Base-by-base conservation (phyloP, 352 stramenopile genomes). In the Pythium graminicola region DNA sequence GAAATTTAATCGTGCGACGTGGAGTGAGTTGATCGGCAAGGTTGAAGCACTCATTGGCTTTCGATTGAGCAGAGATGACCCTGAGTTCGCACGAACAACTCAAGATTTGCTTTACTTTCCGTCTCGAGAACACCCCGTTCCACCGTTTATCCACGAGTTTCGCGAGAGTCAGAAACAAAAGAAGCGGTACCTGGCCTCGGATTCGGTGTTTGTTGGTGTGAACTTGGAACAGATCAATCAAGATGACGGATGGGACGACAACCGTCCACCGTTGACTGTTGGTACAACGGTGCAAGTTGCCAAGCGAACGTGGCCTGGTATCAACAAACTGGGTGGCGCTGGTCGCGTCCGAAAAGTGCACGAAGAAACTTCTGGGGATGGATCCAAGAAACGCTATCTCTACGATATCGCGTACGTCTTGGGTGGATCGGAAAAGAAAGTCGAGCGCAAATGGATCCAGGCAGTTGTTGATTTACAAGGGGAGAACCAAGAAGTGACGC, bases 301-400 rank as follows among this genome's bases (percentile, higher is more conserved):
- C 0, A 89, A 87, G 55, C 78, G 82, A 9, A 93, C 80, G 11
- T 93, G 83, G 83, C 78, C 83, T 27, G 83, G 83, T 2, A 93
- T 93, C 63, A 93, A 93, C 57, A 93, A 91, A 51, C 70, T 90
- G 5, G 83, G 83, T 11, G 83, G 83, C 14, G 73, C 78, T 8
- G 83, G 76, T 27, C 76, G 83, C 27, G 70, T 93, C 29, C 70
- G 69, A 9, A 78, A 74, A 61, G 70, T 82, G 33, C 75, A 84
- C 52, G 64, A 83, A 42, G 55, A 69, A 35, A 68, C 17, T 0
- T 52, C 67, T 1, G 49, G 62, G 2, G 66, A 70, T 13, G 60
- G 53, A 2, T 9, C 14, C 6, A 65, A 62, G 47, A 76, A 57
- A 52, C 61, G 65, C 16, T 89, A 71, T 46, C 68, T 72, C 17